A percentile compares a stretch with the other conserved stretches of the same genome.
Conservation (phyloP, 2,329 filamentous ascomycete genomes). For the Cercospora zeae-maydis region DNA sequence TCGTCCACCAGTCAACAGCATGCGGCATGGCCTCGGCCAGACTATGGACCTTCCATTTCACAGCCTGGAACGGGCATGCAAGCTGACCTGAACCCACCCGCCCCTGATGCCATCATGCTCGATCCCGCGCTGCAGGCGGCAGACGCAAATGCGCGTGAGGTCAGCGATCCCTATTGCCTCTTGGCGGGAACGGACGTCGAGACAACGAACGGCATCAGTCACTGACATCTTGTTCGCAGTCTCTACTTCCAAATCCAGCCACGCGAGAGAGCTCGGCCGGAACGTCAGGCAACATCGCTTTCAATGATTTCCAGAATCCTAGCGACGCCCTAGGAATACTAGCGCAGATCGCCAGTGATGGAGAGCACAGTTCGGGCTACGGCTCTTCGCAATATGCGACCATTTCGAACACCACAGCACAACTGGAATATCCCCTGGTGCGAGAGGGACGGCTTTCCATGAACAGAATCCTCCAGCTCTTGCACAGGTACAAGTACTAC, state of each 20-base stretch:
- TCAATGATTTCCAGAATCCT: slow-evolving; percentile 47
- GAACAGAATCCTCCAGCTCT: slow-evolving; percentile 51
- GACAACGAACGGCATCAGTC: not conserved
- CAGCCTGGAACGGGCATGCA: slow-evolving; percentile 11
- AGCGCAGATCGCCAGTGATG: slow-evolving; percentile 44
- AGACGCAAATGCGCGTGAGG: slow-evolving; percentile 21
- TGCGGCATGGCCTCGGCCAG: slow-evolving; percentile 10
- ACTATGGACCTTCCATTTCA: slow-evolving; percentile 1
- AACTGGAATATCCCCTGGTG: slow-evolving; percentile 44
- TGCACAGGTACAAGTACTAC: slow-evolving; percentile 59
- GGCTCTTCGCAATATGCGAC: slow-evolving; percentile 1
- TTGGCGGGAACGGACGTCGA: not conserved
- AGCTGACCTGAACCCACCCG: slow-evolving; percentile 20
- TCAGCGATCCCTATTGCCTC: not conserved
- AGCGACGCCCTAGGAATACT: slow-evolving; percentile 50
- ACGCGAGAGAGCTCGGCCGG: slow-evolving; percentile 33
- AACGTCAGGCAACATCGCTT: slow-evolving; percentile 34
- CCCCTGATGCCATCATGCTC: slow-evolving; percentile 27
- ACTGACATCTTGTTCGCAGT: slow-evolving; percentile 12
- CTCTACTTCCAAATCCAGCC: slow-evolving; percentile 13
- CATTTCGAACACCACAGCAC: slow-evolving; percentile 12
- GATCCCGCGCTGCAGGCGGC: slow-evolving; percentile 33
- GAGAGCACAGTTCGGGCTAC: slow-evolving; percentile 23
- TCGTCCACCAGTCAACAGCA: slow-evolving; percentile 9
- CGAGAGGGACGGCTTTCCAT: slow-evolving; percentile 42